Percentiles rank a stretch among this genome's conserved stretches.
Evolutionary conservation across 768 basidiomycete species (phyloP).

Genomic region (Tricholoma hemisulphureum): DNA sequence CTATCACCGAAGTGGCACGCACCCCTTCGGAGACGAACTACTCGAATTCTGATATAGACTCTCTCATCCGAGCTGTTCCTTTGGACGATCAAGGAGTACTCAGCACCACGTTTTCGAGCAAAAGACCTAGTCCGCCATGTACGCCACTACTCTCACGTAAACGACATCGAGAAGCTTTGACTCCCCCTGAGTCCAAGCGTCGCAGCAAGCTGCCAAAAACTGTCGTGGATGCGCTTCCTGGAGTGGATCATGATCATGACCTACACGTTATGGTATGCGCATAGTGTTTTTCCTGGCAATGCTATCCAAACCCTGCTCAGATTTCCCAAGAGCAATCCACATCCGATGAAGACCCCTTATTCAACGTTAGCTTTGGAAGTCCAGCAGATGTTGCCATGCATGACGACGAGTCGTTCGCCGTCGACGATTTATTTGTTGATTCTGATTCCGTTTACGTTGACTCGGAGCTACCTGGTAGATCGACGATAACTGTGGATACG

Average conservation of each 20-base stretch:
- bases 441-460: constrained; percentile 14
- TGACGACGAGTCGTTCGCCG: not conserved
- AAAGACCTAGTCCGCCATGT: not conserved
- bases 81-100: constrained; percentile 12
- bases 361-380: not conserved
- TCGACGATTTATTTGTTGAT: constrained; percentile 34
- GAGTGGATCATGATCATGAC: not conserved
- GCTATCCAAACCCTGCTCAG: not conserved
- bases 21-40: constrained; percentile 36
- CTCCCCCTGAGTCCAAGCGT: not conserved
- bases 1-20: not conserved
- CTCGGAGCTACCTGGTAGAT: not conserved
- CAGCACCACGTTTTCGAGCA: not conserved
- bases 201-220: not conserved
- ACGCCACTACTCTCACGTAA: not conserved
- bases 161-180: not conserved
- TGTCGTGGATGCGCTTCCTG: not conserved
- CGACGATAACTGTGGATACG: not conserved
- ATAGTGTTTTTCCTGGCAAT: not conserved
- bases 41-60: constrained; percentile 43
- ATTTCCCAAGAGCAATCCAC: not conserved
- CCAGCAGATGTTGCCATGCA: not conserved
- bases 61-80: constrained; percentile 40
- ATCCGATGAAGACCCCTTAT: not conserved
- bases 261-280: not conserved